Base-by-base conservation (phyloP, 768 basidiomycete species). In the Auriculariales sp. region DNA sequence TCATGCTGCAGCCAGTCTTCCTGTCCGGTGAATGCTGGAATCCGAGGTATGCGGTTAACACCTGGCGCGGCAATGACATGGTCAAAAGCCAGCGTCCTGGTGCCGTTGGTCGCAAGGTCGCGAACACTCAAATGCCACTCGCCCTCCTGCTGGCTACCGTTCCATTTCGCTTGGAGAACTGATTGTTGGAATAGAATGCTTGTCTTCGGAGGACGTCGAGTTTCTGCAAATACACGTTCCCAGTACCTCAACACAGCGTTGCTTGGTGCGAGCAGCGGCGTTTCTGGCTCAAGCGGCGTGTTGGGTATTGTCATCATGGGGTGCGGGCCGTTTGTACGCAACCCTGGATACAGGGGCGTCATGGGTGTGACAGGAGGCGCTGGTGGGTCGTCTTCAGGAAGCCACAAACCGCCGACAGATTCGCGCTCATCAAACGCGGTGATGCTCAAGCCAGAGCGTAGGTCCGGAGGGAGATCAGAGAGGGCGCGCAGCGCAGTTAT, bases 341-440 rank as follows among this genome's bases (percentile, higher is more conserved):
- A 65, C 10, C 60, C 64, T 3, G 76, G 75, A 53, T 80, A 80
- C 4, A 77, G 54, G 0, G 75, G 73, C 0, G 74, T 74, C 56
- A 74, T 69, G 1, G 78, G 77, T 3, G 79, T 60, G 2, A 57
- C 54, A 4, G 77, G 76, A n/a, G 74, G 73, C 1, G 64, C 57
- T 22, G 39, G 39, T 11, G 51, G 47, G 5, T 58, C 53, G 2
- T 55, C 51, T 15, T 71, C 68, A 7, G 63, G 62, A 2, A 71
- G 59, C n/a, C 78, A 81, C 47, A 80, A 61, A 12, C 79, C 78
- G n/a, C 74, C 78, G 3, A 79, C 64, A 53, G 66, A 68, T 30
- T 61, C 58, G 29, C 75, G 67, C 57, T 74, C 68, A 55, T 81
- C 79, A 54, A 70, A 78, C 48, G 79, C 57, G 12, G 69, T 69